Percentiles rank a stretch among this genome's conserved stretches.
These are phyloP conservation scores for Penicillium hesseltinei DNA, from an alignment of 2,329 filamentous ascomycete species.

Conservation along the genomic window DNA sequence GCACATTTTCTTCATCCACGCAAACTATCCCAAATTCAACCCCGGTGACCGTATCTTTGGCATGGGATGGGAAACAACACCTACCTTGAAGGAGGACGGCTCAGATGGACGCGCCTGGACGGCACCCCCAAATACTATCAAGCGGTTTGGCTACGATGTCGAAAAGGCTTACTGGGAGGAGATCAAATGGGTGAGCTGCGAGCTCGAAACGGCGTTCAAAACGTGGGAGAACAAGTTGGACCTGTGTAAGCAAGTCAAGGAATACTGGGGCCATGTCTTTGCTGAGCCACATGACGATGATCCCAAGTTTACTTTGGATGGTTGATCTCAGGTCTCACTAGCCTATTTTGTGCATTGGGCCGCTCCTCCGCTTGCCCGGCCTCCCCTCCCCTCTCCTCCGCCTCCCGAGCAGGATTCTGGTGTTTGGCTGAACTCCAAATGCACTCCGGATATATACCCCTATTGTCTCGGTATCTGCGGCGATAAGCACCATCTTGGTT, in stretches of 20 bases:
- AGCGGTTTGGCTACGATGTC: conserved; percentile 40
- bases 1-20: conserved; percentile 41
- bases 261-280: conserved; percentile 38
- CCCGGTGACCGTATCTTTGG: conserved; percentile 42
- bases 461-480: not conserved
- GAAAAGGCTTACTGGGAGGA: conserved; percentile 44
- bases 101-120: conserved; percentile 40
- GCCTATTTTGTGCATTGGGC: not conserved
- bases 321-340: conserved; percentile 11
- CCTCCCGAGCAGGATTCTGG: not conserved
- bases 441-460: not conserved
- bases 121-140: conserved; percentile 32
- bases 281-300: conserved; percentile 34
- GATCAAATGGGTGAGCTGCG: conserved; percentile 41
- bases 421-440: not conserved
- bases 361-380: not conserved
- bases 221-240: conserved; percentile 36
- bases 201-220: conserved; percentile 34
- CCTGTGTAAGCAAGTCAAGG: conserved; percentile 31
- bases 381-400: not conserved
- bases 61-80: conserved; percentile 37
- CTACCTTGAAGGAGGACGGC: conserved; percentile 37
- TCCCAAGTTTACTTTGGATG: conserved; percentile 29
- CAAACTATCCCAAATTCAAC: conserved; percentile 45
- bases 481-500: not conserved